phyloP scores from a whole-genome alignment of 495 filamentous ascomycete species.

The Immersiella caudata region DNA sequence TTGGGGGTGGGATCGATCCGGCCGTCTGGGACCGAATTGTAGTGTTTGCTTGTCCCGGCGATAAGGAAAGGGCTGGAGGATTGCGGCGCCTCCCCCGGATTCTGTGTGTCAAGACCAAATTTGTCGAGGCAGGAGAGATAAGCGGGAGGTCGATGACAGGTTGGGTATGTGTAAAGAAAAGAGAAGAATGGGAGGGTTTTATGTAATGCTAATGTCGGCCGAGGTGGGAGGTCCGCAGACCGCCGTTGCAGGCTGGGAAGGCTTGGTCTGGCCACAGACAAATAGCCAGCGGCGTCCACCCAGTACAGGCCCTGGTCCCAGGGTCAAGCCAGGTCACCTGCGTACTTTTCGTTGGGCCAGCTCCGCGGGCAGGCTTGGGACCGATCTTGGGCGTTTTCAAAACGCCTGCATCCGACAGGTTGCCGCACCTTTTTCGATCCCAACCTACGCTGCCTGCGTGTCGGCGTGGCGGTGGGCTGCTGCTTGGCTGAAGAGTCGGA shows the following conservation, averaged over 20 bases:
- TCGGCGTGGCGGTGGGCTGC: slow-evolving; percentile 10
- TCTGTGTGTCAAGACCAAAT: slow-evolving; percentile 42
- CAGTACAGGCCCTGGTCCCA: slow-evolving; percentile 24
- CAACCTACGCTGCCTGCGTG: slow-evolving; percentile 5
- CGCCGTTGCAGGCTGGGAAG: slow-evolving; percentile 26
- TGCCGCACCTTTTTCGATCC: not conserved
- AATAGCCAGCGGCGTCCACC: slow-evolving; percentile 34
- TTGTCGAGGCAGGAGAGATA: slow-evolving; percentile 46
- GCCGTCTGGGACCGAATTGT: slow-evolving; percentile 45
- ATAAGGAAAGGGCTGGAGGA: slow-evolving; percentile 39
- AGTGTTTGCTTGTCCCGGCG: slow-evolving; percentile 28
- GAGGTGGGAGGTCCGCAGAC: slow-evolving; percentile 39
- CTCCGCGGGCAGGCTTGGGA: slow-evolving; percentile 20
- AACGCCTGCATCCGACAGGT: slow-evolving; percentile 8
- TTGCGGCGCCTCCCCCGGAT: slow-evolving; percentile 39
- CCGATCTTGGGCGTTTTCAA: slow-evolving; percentile 12
- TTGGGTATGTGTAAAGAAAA: slow-evolving; percentile 52
- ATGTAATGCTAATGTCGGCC: slow-evolving; percentile 56
- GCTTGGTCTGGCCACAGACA: slow-evolving; percentile 29
- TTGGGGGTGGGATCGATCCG: slow-evolving; percentile 42
- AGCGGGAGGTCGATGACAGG: slow-evolving; percentile 48
- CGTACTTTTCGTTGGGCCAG: slow-evolving; percentile 24
- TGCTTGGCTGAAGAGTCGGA: slow-evolving; percentile 6
- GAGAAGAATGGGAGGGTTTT: slow-evolving; percentile 53
- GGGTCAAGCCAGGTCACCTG: slow-evolving; percentile 34